Base-by-base conservation (phyloP, 129 eudicot genomes). In the Chrysanthemum lavandulifolium region DNA sequence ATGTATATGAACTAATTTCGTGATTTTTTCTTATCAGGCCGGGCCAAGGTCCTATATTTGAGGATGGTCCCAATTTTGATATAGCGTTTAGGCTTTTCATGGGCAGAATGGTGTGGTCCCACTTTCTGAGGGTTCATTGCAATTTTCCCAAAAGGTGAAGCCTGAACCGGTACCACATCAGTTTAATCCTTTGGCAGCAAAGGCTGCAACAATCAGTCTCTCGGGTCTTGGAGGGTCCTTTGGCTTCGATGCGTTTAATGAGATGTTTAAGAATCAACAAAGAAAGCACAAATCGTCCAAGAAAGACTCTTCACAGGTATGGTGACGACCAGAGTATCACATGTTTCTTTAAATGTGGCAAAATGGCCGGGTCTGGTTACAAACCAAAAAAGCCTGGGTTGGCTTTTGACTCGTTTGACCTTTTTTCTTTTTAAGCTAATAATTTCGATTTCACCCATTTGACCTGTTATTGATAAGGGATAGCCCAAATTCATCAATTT, bases 21-120 rank as follows among this genome's bases (percentile, higher is more conserved):
- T 48, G 16, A 25, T 47, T 0, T 13, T 57, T 59, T 61, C 10
- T 61, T 47, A 31, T 79, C 81, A 94, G 99, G 89, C 73, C 85
- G 82, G 12, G 94, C 72, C 48, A 94, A 82, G 99, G 97, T 76
- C 99, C 99, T 47, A 90, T 90, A 71, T 94, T 90, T 71, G 99
- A 94, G 86, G 99, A 94, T 77, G 97, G 96, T 40, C 97, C 97
- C 76, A 90, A 88, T 88, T 94, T 90, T 86, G 99, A 94, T 75
- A 84, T 80, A 89, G 96, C 97, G 1, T 94, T 90, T 68, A 88
- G 91, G 85, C 87, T 94, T 72, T 94, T 76, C 99, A 94, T 81
- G 97, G 97, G 19, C 91, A 84, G 55, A 89, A 94, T 76, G 97
- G 97, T 48, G 97, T 90, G 72, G 99, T 94, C 72, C 99, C 99